phyloP scores from a whole-genome alignment of 2,329 filamentous ascomycete species.

The Chrysosporium keratinophilum region DNA sequence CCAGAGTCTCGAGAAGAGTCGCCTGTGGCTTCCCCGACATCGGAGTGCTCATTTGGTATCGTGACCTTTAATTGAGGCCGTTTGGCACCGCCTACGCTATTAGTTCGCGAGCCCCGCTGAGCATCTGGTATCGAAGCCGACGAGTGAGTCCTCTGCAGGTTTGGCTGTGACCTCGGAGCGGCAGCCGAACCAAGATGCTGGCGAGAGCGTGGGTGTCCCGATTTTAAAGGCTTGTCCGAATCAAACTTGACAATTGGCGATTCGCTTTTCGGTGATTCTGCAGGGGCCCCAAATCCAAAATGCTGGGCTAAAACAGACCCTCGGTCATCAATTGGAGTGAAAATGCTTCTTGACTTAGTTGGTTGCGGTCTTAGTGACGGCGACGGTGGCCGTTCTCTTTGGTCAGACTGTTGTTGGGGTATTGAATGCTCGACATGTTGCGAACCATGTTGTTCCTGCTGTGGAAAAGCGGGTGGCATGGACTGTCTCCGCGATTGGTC shows the following conservation, averaged over 20 bases:
- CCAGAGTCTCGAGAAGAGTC: constrained; percentile 55
- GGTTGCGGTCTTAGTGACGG: constrained; percentile 52
- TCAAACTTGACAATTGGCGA: constrained; percentile 17
- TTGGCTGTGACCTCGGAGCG: constrained; percentile 39
- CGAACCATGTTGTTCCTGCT: constrained; percentile 46
- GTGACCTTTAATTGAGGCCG: constrained; percentile 83
- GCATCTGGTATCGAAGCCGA: constrained; percentile 59
- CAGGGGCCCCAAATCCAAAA: constrained; percentile 55
- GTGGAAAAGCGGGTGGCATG: constrained; percentile 58
- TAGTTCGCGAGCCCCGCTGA: constrained; percentile 65
- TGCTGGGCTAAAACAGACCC: constrained; percentile 80
- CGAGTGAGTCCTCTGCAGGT: constrained; percentile 41
- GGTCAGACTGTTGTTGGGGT: constrained; percentile 41
- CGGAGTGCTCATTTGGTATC: constrained; percentile 84
- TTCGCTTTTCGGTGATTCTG: constrained; percentile 39
- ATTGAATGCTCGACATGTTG: constrained; percentile 44
- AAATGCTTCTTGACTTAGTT: constrained; percentile 77
- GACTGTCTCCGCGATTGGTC: constrained; percentile 68
- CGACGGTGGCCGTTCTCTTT: constrained; percentile 39
- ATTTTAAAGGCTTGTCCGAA: constrained; percentile 25
- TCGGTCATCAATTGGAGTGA: constrained; percentile 92
- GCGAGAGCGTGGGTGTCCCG: constrained; percentile 38
- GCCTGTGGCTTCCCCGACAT: constrained; percentile 60
- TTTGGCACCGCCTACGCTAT: constrained; percentile 60
- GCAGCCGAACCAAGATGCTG: background rate